Conservation (phyloP, 306 rosid genomes). For the Trichosanthes cucumerina region DNA sequence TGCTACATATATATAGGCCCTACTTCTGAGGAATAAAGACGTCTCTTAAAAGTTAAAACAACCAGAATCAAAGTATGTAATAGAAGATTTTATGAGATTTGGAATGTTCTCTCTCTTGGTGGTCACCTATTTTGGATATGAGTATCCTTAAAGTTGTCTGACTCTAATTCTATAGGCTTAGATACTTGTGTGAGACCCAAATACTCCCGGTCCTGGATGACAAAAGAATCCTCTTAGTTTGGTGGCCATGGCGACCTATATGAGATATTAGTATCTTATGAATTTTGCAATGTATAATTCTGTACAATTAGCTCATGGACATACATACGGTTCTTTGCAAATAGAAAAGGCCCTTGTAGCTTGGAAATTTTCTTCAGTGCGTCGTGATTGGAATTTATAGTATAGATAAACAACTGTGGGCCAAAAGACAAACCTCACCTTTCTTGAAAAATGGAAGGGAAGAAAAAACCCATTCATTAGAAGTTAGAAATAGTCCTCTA, state of each 20-base stretch:
- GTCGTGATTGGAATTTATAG: background rate
- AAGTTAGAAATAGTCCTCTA: background rate
- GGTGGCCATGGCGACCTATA: background rate
- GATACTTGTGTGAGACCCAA: background rate
- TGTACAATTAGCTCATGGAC: background rate
- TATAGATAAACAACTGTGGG: background rate
- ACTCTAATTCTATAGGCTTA: background rate
- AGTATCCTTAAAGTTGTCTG: background rate
- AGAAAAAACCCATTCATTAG: background rate
- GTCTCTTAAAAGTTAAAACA: background rate
- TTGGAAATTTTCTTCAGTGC: background rate
- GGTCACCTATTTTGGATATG: background rate
- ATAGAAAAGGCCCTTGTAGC: background rate
- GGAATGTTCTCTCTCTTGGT: background rate
- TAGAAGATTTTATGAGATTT: background rate
- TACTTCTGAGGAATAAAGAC: background rate
- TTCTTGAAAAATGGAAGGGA: background rate
- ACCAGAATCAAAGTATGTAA: background rate
- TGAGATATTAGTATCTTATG: background rate
- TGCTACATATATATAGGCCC: background rate
- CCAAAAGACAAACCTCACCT: background rate
- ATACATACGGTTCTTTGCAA: background rate
- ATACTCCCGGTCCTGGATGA: background rate
- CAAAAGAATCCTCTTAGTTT: background rate
- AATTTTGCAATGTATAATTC: background rate